phyloP scores from a whole-genome alignment of 805 yeast species.

The Spathaspora hagerdaliae region DNA sequence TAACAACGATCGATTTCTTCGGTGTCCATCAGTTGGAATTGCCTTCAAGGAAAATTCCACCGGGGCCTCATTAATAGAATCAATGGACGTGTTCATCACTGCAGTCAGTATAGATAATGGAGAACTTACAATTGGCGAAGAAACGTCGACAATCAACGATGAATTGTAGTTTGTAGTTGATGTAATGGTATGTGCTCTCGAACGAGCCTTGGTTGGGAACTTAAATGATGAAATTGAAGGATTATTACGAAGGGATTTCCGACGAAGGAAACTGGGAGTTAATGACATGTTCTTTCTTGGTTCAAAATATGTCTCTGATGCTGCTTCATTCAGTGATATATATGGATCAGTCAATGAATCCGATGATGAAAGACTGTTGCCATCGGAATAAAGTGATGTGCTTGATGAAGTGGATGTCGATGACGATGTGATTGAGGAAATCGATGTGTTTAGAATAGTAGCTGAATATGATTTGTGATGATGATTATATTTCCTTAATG shows the following conservation, averaged over 20 bases:
- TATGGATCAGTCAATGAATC: slow-evolving; percentile 28
- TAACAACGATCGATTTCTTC: slow-evolving; percentile 8
- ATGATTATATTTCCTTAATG: slow-evolving; percentile 22
- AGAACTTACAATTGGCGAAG: slow-evolving; percentile 32
- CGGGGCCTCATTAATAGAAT: slow-evolving; percentile 38
- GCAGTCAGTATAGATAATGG: slow-evolving; percentile 31
- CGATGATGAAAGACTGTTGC: slow-evolving; percentile 19
- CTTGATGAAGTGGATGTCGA: slow-evolving; percentile 4
- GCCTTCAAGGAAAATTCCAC: slow-evolving; percentile 25
- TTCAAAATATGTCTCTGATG: background rate
- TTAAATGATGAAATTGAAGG: slow-evolving; percentile 1
- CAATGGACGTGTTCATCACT: slow-evolving; percentile 18
- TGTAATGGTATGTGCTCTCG: background rate
- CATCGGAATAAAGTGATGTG: slow-evolving; percentile 1
- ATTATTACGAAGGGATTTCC: background rate
- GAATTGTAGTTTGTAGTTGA: background rate
- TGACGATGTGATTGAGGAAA: slow-evolving; percentile 18
- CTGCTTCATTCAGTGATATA: slow-evolving; percentile 19
- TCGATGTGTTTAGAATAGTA: slow-evolving; percentile 28
- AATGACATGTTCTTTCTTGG: slow-evolving; percentile 5
- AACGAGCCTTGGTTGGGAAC: slow-evolving; percentile 1
- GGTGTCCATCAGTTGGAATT: background rate
- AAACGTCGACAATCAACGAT: background rate
- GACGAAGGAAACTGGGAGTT: background rate
- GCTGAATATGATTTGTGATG: slow-evolving; percentile 15